Percentiles rank a stretch among this genome's conserved stretches.
Evolutionary conservation across 2,329 filamentous ascomycete species (phyloP).

Genomic region (Fusarium succisae): DNA sequence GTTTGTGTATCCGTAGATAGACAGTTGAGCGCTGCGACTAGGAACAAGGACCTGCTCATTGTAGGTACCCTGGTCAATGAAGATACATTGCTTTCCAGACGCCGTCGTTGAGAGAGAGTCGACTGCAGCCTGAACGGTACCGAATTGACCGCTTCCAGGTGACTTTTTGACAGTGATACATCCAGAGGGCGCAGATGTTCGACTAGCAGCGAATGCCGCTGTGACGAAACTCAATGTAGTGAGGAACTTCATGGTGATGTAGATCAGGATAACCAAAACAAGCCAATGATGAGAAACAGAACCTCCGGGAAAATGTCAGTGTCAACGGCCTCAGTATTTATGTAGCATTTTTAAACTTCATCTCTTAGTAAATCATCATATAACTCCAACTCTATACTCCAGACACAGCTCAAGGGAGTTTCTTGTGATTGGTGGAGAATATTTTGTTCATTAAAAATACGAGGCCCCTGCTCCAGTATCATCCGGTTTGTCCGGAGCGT

Average conservation of each 20-base stretch:
- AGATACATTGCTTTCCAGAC: slow-evolving; percentile 65
- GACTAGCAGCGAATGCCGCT: slow-evolving; percentile 44
- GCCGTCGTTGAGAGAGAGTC: slow-evolving; percentile 63
- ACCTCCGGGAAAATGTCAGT: too few species aligned
- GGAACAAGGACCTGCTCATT: slow-evolving; percentile 58
- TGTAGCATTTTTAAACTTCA: neutral
- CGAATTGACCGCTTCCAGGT: slow-evolving; percentile 46
- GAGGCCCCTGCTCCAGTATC: neutral
- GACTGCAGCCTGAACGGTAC: slow-evolving; percentile 63
- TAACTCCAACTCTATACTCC: neutral
- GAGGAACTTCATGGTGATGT: slow-evolving; percentile 32
- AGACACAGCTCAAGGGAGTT: neutral
- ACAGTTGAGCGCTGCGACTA: slow-evolving; percentile 59
- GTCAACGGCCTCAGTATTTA: neutral
- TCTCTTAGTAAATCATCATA: neutral
- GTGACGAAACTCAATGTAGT: slow-evolving; percentile 20
- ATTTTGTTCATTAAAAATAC: neutral
- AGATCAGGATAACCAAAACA: neutral
- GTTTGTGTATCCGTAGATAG: slow-evolving; percentile 66
- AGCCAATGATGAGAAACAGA: neutral
- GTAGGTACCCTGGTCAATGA: slow-evolving; percentile 72
- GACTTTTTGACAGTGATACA: slow-evolving; percentile 59
- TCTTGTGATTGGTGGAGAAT: slow-evolving; percentile 30
- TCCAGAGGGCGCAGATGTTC: slow-evolving; percentile 55
- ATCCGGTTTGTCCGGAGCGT: slow-evolving; percentile 4